Base-by-base conservation (phyloP, 768 basidiomycete species). In the Amanita jacksonii region DNA sequence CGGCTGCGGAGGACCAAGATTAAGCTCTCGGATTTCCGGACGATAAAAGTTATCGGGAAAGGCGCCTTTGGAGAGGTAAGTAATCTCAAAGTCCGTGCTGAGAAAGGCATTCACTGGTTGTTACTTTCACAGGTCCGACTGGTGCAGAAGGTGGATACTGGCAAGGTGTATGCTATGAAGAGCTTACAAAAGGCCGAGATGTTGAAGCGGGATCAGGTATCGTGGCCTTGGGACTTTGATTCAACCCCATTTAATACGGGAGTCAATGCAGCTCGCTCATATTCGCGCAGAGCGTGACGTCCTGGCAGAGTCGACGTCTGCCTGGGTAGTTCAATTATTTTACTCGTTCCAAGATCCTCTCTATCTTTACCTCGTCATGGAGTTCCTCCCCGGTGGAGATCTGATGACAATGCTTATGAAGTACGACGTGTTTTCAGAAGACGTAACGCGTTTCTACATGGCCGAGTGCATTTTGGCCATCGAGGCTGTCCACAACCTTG, bases 371-470 rank as follows among this genome's bases (percentile, higher is more conserved):
- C 77, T 99, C 48, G 87, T 99, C 69, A 99, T 99, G 94, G 74
- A 75, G 51, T 76, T 76, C 53, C 70, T 80, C 34, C 77, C 79
- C 28, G 94, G 94, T 35, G 94, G 94, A n/a, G 94, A 99, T 61
- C 70, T 99, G 50, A 98, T 99, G 94, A 97, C 96, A 9, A 99
- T 98, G 94, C 70, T 99, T 54, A 99, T 99, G 84, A 98, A 97
- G 64, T 98, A 99, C 64, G 94, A 97, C 62, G 86, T 94, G 6
- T 98, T 98, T 67, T 90, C 89, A 5, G 96, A 98, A 63, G 94
- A 98, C 58, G 94, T 98, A 28, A 93, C 91, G 23, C 82, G 94
- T 47, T 97, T 99, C 66, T 99, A 99, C 63, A 96, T 99, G 79
- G 94, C 94, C 19, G 94, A 99, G 63, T 96, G 92, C 60, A 89